phyloP scores from a whole-genome alignment of 495 filamentous ascomycete species.

The Neurospora tetrasperma region DNA sequence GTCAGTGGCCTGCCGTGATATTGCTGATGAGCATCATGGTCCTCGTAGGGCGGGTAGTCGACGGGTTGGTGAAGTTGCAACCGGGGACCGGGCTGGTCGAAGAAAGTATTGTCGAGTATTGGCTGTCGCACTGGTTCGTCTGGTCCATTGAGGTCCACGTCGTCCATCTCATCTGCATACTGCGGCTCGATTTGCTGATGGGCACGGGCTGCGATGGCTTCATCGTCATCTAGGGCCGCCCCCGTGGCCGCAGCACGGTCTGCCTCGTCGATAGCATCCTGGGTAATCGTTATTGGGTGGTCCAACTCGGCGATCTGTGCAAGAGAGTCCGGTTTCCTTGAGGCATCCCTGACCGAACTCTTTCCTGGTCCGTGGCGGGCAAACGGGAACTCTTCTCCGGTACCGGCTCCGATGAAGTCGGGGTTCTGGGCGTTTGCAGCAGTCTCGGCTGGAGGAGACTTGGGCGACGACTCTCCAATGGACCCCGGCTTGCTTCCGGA shows the following conservation, averaged over 20 bases:
- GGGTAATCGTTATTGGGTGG: slow-evolving; percentile 28
- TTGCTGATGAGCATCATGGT: neutral
- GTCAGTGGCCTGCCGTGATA: slow-evolving; percentile 27
- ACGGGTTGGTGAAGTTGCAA: slow-evolving; percentile 21
- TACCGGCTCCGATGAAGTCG: slow-evolving; percentile 12
- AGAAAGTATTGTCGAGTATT: slow-evolving; percentile 6
- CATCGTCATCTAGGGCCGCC: slow-evolving; percentile 18
- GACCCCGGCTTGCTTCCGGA: slow-evolving; percentile 44
- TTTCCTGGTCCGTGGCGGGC: slow-evolving; percentile 37
- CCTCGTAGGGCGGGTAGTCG: slow-evolving; percentile 12
- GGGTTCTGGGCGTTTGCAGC: neutral
- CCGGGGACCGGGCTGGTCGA: slow-evolving; percentile 10
- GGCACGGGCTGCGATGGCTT: slow-evolving; percentile 21
- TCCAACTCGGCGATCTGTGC: slow-evolving; percentile 39
- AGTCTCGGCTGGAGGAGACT: neutral
- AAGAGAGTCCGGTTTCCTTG: slow-evolving; percentile 30
- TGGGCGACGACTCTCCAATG: slow-evolving; percentile 14
- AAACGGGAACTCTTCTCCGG: slow-evolving; percentile 25
- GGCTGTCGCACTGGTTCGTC: slow-evolving; percentile 5
- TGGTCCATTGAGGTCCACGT: slow-evolving; percentile 2
- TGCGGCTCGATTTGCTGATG: slow-evolving; percentile 23
- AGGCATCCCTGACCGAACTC: slow-evolving; percentile 32
- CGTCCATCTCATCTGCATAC: slow-evolving; percentile 15
- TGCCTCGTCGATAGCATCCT: slow-evolving; percentile 35
- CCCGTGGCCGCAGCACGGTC: slow-evolving; percentile 21